Evolutionary conservation across 169 alveolate genomes (phyloP).

Genomic region (Perkinsus olseni): DNA sequence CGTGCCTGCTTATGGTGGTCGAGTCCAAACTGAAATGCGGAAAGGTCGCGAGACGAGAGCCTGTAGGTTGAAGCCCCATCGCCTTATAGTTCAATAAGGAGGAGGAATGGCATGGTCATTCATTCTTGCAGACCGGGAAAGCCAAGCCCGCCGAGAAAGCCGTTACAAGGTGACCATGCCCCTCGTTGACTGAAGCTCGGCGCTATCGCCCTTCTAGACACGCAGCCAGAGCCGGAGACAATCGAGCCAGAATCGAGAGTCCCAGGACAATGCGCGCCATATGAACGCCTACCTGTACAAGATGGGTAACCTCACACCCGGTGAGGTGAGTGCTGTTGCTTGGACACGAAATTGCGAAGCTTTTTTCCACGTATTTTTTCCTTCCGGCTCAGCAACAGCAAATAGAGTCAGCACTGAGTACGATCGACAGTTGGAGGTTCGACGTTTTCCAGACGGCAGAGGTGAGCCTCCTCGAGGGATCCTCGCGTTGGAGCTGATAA

Average conservation of each 20-base stretch:
- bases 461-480: too few relatives aligned
- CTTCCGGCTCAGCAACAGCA: neutral
- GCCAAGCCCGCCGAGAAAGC: neutral
- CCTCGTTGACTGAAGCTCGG: neutral
- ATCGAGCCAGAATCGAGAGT: neutral
- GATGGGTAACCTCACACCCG: neutral
- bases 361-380: too few relatives aligned
- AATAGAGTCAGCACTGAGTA: neutral
- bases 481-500: too few relatives aligned
- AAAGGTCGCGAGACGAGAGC: neutral
- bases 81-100: neutral
- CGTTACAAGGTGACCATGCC: neutral
- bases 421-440: neutral
- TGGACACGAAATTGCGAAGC: neutral
- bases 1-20: neutral
- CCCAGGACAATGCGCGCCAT: neutral
- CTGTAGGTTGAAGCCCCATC: neutral
- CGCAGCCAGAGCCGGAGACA: neutral
- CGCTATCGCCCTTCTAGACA: neutral
- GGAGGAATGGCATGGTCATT: neutral
- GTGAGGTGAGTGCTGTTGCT: neutral
- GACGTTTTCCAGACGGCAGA: neutral
- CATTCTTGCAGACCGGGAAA: neutral
- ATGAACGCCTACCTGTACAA: neutral
- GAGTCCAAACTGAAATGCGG: neutral